phyloP scores from a whole-genome alignment of 345 rosid species.

The Gossypium arboreum region DNA sequence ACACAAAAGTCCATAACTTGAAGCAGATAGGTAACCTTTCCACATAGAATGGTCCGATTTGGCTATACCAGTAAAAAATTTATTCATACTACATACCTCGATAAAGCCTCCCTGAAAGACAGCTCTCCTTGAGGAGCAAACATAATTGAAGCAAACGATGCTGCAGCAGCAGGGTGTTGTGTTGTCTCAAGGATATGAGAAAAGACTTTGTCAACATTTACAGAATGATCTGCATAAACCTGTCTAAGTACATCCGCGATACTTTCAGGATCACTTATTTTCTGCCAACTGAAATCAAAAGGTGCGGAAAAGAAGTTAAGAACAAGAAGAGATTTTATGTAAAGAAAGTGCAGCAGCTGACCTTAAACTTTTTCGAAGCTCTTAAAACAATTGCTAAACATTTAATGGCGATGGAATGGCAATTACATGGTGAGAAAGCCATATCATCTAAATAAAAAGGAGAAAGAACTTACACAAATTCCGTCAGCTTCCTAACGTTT shows the following conservation, averaged over 20 bases:
- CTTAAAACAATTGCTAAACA: background rate
- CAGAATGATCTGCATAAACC: constrained; percentile 86
- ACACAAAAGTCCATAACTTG: constrained; percentile 9
- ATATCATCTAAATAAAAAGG: constrained; percentile 11
- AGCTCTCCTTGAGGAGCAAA: constrained; percentile 80
- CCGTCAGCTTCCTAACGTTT: constrained; percentile 66
- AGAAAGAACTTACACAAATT: constrained; percentile 56
- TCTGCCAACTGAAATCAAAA: constrained; percentile 65
- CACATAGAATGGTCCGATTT: background rate
- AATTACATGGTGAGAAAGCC: constrained; percentile 2
- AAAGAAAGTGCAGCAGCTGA: background rate
- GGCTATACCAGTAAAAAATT: background rate
- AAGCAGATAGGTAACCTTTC: background rate
- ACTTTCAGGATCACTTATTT: constrained; percentile 81
- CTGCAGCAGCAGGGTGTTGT: constrained; percentile 95
- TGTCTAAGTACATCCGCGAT: constrained; percentile 81
- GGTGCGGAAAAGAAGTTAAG: background rate
- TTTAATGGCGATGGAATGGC: background rate
- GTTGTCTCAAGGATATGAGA: constrained; percentile 68
- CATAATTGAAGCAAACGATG: constrained; percentile 91
- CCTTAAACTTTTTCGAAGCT: background rate
- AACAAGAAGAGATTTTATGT: background rate
- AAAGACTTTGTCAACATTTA: constrained; percentile 75
- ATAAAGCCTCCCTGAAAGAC: constrained; percentile 72
- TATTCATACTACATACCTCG: constrained; percentile 31